These are phyloP conservation scores for Hypoxylon lenormandii DNA, from an alignment of 495 filamentous ascomycete genomes.

Conservation along the genomic window DNA sequence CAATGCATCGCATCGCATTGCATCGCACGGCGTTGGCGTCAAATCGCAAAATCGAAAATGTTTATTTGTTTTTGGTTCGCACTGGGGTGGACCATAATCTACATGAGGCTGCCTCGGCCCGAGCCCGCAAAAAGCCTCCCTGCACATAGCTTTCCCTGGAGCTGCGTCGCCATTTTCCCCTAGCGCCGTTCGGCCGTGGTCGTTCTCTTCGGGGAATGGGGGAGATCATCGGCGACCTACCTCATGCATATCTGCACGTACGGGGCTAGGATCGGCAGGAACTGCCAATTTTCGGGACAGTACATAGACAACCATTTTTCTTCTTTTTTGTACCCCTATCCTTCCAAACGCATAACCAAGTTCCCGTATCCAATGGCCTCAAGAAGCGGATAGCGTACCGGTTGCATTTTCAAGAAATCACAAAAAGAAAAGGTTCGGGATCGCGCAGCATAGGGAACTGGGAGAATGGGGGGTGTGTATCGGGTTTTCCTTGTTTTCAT, in stretches of 20 bases:
- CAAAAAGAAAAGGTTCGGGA: constrained; percentile 33
- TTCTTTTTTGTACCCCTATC: constrained; percentile 29
- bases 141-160: constrained; percentile 34
- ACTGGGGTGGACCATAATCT: constrained; percentile 35
- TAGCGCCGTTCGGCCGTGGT: constrained; percentile 22
- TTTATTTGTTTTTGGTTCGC: constrained; percentile 37
- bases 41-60: constrained; percentile 34
- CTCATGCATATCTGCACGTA: constrained; percentile 41
- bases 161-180: constrained; percentile 22
- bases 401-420: constrained; percentile 22
- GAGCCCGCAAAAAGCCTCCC: constrained; percentile 39
- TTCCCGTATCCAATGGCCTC: constrained; percentile 18
- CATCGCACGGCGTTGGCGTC: constrained; percentile 39
- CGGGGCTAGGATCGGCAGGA: constrained; percentile 37
- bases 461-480: background rate
- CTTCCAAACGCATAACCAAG: constrained; percentile 7
- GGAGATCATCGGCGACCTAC: constrained; percentile 42
- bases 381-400: constrained; percentile 35
- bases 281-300: constrained; percentile 31
- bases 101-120: constrained; percentile 39
- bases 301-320: constrained; percentile 23
- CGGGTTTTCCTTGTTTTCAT: constrained; percentile 4
- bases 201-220: background rate
- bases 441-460: constrained; percentile 24
- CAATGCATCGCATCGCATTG: constrained; percentile 10